A percentile compares a stretch with the other conserved stretches of the same genome.
phyloP scores from a whole-genome alignment of 2,329 filamentous ascomycete species.

The Aspergillus sp. region DNA sequence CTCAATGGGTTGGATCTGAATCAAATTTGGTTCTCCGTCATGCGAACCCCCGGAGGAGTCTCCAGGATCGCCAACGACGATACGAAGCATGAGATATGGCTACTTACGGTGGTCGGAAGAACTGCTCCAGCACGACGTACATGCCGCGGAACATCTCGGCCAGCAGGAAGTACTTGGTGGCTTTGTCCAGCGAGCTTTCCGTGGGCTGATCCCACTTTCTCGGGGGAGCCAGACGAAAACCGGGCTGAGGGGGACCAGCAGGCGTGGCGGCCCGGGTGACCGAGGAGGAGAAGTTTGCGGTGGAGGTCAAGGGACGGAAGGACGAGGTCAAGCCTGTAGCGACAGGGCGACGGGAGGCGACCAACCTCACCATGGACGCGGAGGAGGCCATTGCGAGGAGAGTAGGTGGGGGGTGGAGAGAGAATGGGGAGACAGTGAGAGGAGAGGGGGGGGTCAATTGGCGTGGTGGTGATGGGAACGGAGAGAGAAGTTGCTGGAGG shows the following conservation, averaged over 20 bases:
- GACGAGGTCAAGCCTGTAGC: slow-evolving; percentile 27
- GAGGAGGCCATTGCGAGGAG: slow-evolving; percentile 43
- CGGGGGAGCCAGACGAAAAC: slow-evolving; percentile 73
- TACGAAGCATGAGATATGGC: background rate
- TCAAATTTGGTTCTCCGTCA: background rate
- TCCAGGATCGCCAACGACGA: background rate
- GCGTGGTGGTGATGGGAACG: slow-evolving; percentile 15
- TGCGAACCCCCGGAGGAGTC: background rate
- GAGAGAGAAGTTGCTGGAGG: slow-evolving; percentile 16
- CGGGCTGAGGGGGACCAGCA: slow-evolving; percentile 71
- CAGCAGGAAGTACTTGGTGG: slow-evolving; percentile 92
- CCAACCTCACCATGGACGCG: slow-evolving; percentile 42
- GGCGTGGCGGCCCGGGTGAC: slow-evolving; percentile 64
- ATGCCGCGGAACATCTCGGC: slow-evolving; percentile 95
- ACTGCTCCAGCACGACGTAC: slow-evolving; percentile 97
- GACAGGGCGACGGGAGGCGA: slow-evolving; percentile 39
- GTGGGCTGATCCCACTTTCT: slow-evolving; percentile 77
- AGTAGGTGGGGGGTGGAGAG: slow-evolving; percentile 11
- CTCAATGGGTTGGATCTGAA: background rate
- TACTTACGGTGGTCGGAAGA: slow-evolving; percentile 94
- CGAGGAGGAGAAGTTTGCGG: slow-evolving; percentile 61
- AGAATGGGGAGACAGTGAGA: slow-evolving; percentile 7
- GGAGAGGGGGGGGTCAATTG: slow-evolving; percentile 18
- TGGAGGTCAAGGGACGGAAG: slow-evolving; percentile 42
- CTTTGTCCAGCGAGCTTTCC: slow-evolving; percentile 75